Evolutionary conservation across 805 yeast genomes (phyloP), one percentile per base, ranked within the genome.

Genomic region (Ogataea corticis): DNA sequence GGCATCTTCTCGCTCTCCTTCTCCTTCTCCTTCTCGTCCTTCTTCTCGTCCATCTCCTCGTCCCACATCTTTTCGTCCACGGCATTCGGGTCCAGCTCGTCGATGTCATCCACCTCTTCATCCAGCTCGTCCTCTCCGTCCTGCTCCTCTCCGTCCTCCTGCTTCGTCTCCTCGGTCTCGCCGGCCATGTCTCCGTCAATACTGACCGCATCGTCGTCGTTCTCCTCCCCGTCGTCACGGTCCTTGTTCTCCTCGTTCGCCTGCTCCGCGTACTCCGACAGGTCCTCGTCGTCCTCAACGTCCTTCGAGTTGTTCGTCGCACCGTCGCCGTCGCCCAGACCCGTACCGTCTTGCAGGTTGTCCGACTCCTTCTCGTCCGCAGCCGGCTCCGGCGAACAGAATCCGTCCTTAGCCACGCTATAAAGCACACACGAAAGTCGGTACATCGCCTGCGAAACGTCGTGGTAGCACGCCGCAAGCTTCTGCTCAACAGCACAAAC

Each of bases 121-220:
- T 91, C 97, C 44, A 87, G 59, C 2, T 87, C 95, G 37, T 76
- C 76, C 1, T 72, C 72, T 1, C 70, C 73, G 3, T 66, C 69
- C 1, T 73, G 75, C 1, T 73, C 75, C 10, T 73, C 76, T 10
- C 79, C 82, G 14, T 77, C 76, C 16, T 82, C 86, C 45, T 79
- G 85, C 9, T 90, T 81, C 12, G 82, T 74, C 52, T 91, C 90
- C 65, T 92, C 97, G 7, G 85, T 65, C 21, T 88, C 82, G 44
- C 99, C 99, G 18, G 94, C 97, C 96, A 94, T 88, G 57, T 94
- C 98, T 29, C 97, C 97, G 57, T 91, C 96, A 62, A 91, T 87
- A 40, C 89, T 96, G 37, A 87, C 90, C 4, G 97, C 97, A 62
- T 89, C 89, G 51, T 88, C 89, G 41, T 89, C 80, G 7, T 81